phyloP scores from a whole-genome alignment of 345 rosid species.

The Lepidium sativum region DNA sequence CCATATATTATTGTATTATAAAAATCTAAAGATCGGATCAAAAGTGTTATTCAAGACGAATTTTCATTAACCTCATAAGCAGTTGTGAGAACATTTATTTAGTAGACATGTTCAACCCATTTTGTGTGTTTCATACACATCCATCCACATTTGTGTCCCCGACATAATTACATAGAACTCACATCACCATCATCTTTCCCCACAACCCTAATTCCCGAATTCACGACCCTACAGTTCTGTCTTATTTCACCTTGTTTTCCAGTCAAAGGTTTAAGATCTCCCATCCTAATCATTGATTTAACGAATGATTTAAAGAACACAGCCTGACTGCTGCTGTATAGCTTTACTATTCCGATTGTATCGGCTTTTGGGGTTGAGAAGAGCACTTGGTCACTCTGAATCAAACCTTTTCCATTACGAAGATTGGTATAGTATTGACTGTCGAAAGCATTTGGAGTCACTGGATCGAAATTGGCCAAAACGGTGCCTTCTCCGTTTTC shows the following conservation, averaged over 20 bases:
- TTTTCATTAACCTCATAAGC: not conserved
- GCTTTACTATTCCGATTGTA: constrained; percentile 17
- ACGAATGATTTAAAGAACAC: constrained; percentile 40
- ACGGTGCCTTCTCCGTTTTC: constrained; percentile 39
- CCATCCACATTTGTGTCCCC: not conserved
- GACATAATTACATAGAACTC: constrained; percentile 14
- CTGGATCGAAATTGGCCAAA: constrained; percentile 34
- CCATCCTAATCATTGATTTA: constrained; percentile 48
- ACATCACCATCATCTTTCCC: not conserved
- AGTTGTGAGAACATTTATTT: constrained; percentile 4
- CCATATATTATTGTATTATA: not conserved
- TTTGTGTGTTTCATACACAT: no score
- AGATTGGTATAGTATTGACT: constrained; percentile 44
- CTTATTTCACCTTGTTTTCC: constrained; percentile 42
- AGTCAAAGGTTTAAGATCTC: constrained; percentile 33
- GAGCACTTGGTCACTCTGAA: constrained; percentile 29
- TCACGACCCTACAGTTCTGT: constrained; percentile 32
- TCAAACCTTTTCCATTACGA: constrained; percentile 7
- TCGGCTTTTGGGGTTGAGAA: constrained; percentile 27
- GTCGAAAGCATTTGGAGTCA: constrained; percentile 45
- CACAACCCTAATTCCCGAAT: constrained; percentile 2
- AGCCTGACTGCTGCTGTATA: constrained; percentile 8
- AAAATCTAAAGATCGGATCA: not conserved
- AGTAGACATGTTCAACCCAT: not conserved
- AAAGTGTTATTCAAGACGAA: not conserved